These are phyloP conservation scores for Ogataea dorogensis DNA, from an alignment of 805 yeast genomes.

Conservation along the genomic window DNA sequence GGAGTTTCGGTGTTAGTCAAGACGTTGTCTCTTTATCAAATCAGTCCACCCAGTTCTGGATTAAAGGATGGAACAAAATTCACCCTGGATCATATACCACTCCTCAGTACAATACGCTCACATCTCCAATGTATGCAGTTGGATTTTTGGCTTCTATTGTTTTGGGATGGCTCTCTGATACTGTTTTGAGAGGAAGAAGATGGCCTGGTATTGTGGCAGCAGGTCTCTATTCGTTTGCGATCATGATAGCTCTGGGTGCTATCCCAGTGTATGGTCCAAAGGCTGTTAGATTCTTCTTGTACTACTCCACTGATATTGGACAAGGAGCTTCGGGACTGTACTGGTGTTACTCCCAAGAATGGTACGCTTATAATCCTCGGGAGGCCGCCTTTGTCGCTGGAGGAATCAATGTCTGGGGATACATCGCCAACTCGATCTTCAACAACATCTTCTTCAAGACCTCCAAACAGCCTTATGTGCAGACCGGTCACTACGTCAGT, in stretches of 20 bases:
- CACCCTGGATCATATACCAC: constrained; percentile 17
- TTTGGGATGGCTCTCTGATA: constrained; percentile 23
- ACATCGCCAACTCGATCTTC: constrained; percentile 20
- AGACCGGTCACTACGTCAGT: constrained; percentile 25
- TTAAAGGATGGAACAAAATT: constrained; percentile 24
- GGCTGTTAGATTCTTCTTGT: constrained; percentile 20
- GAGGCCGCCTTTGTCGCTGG: constrained; percentile 21
- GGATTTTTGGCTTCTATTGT: constrained; percentile 13
- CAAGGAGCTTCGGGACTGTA: constrained; percentile 22
- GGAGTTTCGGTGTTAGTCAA: constrained; percentile 19
- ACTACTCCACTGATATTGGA: constrained; percentile 18
- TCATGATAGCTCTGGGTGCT: constrained; percentile 17
- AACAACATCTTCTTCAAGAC: constrained; percentile 22
- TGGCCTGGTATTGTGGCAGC: constrained; percentile 21
- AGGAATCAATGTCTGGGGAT: constrained; percentile 23
- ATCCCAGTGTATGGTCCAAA: constrained; percentile 21
- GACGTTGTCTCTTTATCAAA: constrained; percentile 20
- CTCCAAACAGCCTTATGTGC: constrained; percentile 17
- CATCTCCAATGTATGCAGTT: constrained; percentile 22
- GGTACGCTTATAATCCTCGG: constrained; percentile 16
- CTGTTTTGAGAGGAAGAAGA: constrained; percentile 20
- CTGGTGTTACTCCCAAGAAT: constrained; percentile 24
- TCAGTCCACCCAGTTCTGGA: constrained; percentile 21
- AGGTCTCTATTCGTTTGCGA: constrained; percentile 17
- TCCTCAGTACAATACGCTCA: constrained; percentile 18